A percentile compares a stretch with the other conserved stretches of the same genome.
Conservation (phyloP, 305 asterid genomes). For the Withania somnifera region DNA sequence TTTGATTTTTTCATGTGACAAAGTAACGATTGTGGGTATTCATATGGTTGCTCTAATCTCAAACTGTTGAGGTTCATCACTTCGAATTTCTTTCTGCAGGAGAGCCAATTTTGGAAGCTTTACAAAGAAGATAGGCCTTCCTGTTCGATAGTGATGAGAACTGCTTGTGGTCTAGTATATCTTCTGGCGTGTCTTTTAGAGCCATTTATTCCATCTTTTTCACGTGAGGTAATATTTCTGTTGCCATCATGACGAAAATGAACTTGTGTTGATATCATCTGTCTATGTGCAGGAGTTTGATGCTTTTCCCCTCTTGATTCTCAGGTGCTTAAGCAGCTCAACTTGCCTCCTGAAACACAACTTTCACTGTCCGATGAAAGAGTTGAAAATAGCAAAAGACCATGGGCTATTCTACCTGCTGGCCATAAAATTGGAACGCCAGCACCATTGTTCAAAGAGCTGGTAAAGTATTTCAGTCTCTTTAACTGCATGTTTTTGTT, state of each 20-base stretch:
- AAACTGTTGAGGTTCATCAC: neutral
- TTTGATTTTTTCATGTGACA: neutral
- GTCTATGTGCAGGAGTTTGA: conserved; percentile 2
- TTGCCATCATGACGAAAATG: neutral
- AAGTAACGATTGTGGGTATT: neutral
- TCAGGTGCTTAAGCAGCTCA: conserved; percentile 91
- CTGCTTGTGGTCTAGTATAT: conserved; percentile 74
- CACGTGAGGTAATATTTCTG: conserved; percentile 49
- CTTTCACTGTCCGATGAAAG: conserved; percentile 61
- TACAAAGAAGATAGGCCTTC: conserved; percentile 69
- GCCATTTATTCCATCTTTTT: conserved; percentile 91
- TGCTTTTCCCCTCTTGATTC: conserved; percentile 3
- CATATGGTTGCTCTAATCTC: neutral
- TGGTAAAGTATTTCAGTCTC: conserved; percentile 31
- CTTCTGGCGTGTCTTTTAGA: conserved; percentile 85
- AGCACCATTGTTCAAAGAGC: conserved; percentile 62
- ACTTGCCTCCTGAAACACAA: conserved; percentile 47
- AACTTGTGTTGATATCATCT: neutral
- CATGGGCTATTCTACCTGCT: conserved; percentile 71
- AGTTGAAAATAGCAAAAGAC: conserved; percentile 66
- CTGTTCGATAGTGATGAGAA: conserved; percentile 76
- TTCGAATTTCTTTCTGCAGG: conserved; percentile 29
- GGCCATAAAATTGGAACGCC: conserved; percentile 90
- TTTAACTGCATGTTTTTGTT: neutral
- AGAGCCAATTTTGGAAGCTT: conserved; percentile 89